Base-by-base conservation (phyloP, 2,329 filamentous ascomycete species). In the Coleophoma eucalyptorum region DNA sequence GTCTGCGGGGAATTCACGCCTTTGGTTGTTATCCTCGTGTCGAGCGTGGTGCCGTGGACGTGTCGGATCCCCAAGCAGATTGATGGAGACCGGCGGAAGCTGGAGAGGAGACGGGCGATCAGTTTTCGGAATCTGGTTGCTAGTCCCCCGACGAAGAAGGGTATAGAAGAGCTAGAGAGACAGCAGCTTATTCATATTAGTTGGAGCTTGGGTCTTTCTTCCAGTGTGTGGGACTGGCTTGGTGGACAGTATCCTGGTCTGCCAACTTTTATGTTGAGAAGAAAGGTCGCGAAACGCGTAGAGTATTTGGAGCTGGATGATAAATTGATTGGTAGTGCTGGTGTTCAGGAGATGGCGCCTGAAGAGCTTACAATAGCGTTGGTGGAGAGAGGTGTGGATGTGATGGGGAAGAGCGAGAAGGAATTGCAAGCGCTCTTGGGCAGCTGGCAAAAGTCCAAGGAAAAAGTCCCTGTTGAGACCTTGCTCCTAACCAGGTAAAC, bases 1-100 rank as follows among this genome's bases (percentile, higher is more conserved):
- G 55, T 96, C 15, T 89, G 88, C 65, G 93, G 91, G 21, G 93
- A 97, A 69, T 86, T 96, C 70, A 89, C 92, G 1, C 90, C 92
- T 0, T 64, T 97, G 5, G 70, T 95, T 5, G 86, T 96, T 1
- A 72, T 91, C 6, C 79, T 83, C 32, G 72, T 96, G 21, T 83
- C 84, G 18, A 73, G 73, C 35, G 73, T 90, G 19, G 87, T 96
- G 21, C 93, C 93, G 0, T 82, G 83, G 59, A 87, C 90, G 0
- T 97, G 93, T 67, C 81, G 90, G 11, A 87, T 97, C 52, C 93
- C 93, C 0, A 73, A 72, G 37, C 93, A 97, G 71, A 72, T 89
- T 6, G 72, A 76, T n/a, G 67, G 69, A 34, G 77, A 83, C 37
- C 69, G 83, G 52, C 70, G 80, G 47, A 63, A 77, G 56, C 69